A percentile compares a stretch with the other conserved stretches of the same genome.
These are phyloP conservation scores for Scenedesmus sp. DNA, from an alignment of 163 green algal species.

Conservation along the genomic window DNA sequence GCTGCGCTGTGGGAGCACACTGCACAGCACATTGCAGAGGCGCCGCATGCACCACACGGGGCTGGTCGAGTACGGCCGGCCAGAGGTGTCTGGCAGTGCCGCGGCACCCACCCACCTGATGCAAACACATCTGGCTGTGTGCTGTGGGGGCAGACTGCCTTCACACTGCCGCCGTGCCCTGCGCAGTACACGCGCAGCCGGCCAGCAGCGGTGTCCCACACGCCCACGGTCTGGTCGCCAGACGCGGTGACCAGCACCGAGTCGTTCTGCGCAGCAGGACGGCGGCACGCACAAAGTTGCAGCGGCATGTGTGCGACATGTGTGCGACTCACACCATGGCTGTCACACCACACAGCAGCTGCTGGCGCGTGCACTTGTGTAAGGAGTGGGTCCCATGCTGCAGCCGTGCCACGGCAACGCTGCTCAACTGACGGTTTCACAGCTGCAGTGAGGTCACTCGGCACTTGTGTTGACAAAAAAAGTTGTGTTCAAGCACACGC, in stretches of 20 bases:
- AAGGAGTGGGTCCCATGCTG: neutral
- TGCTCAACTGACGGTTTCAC: neutral
- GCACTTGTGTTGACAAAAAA: neutral
- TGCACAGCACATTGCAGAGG: neutral
- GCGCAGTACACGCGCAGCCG: constrained; percentile 61
- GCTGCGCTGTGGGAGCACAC: neutral
- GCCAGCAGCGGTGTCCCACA: constrained; percentile 77
- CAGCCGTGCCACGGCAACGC: neutral
- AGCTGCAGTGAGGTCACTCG: neutral
- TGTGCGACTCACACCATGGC: no score
- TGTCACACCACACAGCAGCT: neutral
- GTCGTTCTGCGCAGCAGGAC: constrained; percentile 68
- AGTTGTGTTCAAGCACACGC: neutral
- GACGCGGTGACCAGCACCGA: constrained; percentile 78
- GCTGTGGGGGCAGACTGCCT: constrained; percentile 67
- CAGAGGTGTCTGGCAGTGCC: neutral
- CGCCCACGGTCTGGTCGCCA: constrained; percentile 77
- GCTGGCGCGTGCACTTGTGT: no score
- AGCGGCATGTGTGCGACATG: no score
- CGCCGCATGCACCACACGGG: neutral
- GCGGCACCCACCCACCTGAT: constrained; percentile 59
- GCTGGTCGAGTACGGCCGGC: neutral
- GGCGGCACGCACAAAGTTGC: neutral
- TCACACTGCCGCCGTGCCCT: constrained; percentile 83
- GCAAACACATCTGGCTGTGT: constrained; percentile 69